phyloP scores from a whole-genome alignment of 441 rosid genomes.

The Aleurites moluccanus region DNA sequence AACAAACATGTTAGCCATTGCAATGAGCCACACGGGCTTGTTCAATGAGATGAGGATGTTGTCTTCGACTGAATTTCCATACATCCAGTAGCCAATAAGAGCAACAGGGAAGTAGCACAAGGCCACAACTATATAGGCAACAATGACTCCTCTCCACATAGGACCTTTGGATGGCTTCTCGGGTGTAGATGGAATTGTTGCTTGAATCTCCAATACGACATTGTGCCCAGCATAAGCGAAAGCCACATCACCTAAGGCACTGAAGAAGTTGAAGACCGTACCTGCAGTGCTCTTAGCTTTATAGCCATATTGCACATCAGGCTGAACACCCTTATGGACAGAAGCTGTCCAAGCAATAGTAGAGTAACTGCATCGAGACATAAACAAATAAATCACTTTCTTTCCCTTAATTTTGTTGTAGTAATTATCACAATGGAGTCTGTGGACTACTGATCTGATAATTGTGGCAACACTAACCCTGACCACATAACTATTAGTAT shows the following conservation, averaged over 20 bases:
- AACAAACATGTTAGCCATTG: conserved; percentile 67
- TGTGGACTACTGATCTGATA: too few species aligned
- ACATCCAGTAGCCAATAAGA: conserved; percentile 63
- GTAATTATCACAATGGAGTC: too few species aligned
- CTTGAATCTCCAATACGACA: conserved; percentile 81
- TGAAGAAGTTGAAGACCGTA: conserved; percentile 58
- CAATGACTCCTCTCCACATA: conserved; percentile 79
- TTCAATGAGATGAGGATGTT: conserved; percentile 59
- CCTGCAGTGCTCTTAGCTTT: conserved; percentile 40
- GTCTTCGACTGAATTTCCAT: conserved; percentile 56
- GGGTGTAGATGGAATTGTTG: conserved; percentile 78
- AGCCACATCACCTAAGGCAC: conserved; percentile 68
- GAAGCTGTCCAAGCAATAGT: conserved; percentile 84
- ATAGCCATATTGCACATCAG: conserved; percentile 56
- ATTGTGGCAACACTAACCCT: too few species aligned
- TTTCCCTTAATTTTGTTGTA: background rate
- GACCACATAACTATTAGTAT: background rate
- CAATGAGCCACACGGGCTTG: conserved; percentile 75
- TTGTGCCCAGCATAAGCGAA: conserved; percentile 89
- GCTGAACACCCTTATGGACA: conserved; percentile 53
- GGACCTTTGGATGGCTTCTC: conserved; percentile 84
- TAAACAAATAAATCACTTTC: background rate
- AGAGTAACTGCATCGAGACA: conserved; percentile 52
- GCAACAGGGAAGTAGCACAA: conserved; percentile 90
- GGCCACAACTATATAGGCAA: conserved; percentile 73